A percentile compares a stretch with the other conserved stretches of the same genome.
Conservation (phyloP, 441 rosid genomes). For the Adansonia rubrostipa region DNA sequence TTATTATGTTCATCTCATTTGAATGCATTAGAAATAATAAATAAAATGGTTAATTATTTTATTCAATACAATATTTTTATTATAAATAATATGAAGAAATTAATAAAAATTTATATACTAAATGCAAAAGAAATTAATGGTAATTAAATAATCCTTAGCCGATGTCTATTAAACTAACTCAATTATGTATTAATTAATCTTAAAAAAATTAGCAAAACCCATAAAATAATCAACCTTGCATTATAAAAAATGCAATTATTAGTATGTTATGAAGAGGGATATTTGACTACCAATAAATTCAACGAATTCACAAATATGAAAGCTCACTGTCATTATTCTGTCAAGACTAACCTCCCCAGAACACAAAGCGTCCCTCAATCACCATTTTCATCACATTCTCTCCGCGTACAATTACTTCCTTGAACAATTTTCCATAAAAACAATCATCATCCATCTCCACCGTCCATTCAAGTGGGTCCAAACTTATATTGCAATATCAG, state of each 20-base stretch:
- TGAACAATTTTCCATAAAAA: not conserved
- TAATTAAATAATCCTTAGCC: too few relatives aligned
- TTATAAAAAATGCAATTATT: not conserved
- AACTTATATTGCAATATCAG: not conserved
- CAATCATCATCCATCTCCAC: conserved; percentile 14
- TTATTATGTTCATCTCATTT: too few relatives aligned
- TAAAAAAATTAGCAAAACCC: too few relatives aligned
- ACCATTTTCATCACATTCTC: not conserved
- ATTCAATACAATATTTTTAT: too few relatives aligned
- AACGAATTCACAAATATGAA: not conserved
- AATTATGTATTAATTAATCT: too few relatives aligned
- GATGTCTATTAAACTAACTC: too few relatives aligned
- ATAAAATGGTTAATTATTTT: too few relatives aligned
- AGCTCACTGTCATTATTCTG: conserved; percentile 27
- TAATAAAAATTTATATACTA: too few relatives aligned
- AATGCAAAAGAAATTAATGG: too few relatives aligned
- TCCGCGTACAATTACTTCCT: conserved; percentile 27
- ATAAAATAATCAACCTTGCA: not conserved
- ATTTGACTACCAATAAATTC: not conserved
- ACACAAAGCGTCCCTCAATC: not conserved
- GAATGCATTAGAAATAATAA: too few relatives aligned
- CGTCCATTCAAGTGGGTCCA: conserved; percentile 7
- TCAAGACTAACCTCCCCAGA: not conserved
- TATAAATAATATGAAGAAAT: too few relatives aligned
- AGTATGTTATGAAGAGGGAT: not conserved